These are phyloP conservation scores for Uncinocarpus reesii DNA, from an alignment of 2,329 filamentous ascomycete genomes.

Conservation along the genomic window DNA sequence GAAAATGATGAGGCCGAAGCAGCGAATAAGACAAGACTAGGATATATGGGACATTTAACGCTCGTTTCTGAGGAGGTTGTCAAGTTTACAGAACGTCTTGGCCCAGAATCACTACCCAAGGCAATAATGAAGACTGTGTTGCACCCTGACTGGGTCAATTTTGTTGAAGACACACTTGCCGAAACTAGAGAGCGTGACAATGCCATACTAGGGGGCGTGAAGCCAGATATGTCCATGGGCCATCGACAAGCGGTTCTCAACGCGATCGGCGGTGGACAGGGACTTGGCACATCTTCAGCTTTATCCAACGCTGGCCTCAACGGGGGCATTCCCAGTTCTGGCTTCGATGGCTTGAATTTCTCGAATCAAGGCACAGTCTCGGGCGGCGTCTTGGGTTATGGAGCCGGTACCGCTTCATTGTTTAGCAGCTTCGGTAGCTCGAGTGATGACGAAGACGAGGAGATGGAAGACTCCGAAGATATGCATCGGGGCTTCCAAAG, in stretches of 20 bases:
- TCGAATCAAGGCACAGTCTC: slow-evolving; percentile 55
- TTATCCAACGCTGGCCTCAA: slow-evolving; percentile 74
- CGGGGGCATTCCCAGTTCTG: slow-evolving; percentile 45
- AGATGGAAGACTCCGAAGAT: slow-evolving; percentile 58
- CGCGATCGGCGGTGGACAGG: slow-evolving; percentile 48
- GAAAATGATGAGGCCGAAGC: slow-evolving; percentile 77
- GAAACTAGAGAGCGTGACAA: slow-evolving; percentile 95
- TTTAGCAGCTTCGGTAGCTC: slow-evolving; percentile 88
- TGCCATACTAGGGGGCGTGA: slow-evolving; percentile 89
- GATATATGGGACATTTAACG: slow-evolving; percentile 97
- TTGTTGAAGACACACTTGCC: slow-evolving; percentile 83
- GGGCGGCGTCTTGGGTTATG: slow-evolving; percentile 61
- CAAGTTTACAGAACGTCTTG: slow-evolving; percentile 92
- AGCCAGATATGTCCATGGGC: slow-evolving; percentile 78
- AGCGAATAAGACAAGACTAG: slow-evolving; percentile 77
- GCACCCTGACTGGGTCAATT: slow-evolving; percentile 82
- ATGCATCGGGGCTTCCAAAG: slow-evolving; percentile 38
- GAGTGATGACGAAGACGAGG: slow-evolving; percentile 92
- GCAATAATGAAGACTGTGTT: slow-evolving; percentile 79
- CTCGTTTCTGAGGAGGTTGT: slow-evolving; percentile 96
- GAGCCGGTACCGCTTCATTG: slow-evolving; percentile 53
- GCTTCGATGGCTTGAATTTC: slow-evolving; percentile 52
- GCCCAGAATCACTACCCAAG: slow-evolving; percentile 75
- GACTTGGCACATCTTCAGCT: slow-evolving; percentile 51
- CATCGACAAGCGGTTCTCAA: slow-evolving; percentile 60